phyloP scores from a whole-genome alignment of 345 rosid species.

The Conringia planisiliqua region DNA sequence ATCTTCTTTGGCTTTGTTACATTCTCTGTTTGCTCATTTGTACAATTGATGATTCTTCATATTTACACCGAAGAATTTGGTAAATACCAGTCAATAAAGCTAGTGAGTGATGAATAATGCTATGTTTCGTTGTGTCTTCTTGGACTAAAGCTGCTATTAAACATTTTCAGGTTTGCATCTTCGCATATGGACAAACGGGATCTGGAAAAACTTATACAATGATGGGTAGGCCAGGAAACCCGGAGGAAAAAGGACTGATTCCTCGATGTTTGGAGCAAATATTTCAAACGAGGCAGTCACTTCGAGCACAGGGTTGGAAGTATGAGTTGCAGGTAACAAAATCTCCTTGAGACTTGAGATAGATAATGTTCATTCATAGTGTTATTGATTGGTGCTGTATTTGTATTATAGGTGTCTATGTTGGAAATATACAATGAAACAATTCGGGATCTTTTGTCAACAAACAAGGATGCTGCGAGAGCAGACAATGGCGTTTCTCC shows the following conservation, averaged over 20 bases:
- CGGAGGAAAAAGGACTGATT: conserved; percentile 72
- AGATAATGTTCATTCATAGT: not conserved
- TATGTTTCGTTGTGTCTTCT: not conserved
- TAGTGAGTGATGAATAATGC: not conserved
- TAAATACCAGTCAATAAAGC: not conserved
- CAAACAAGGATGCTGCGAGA: conserved; percentile 51
- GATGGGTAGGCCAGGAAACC: conserved; percentile 91
- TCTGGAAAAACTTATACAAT: conserved; percentile 97
- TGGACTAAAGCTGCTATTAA: conserved; percentile 13
- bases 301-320: conserved; percentile 89
- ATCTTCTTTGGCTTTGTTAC: not conserved
- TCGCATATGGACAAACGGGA: conserved; percentile 98
- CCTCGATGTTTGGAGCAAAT: conserved; percentile 93
- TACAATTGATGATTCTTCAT: not conserved
- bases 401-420: conserved; percentile 72
- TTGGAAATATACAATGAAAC: conserved; percentile 96
- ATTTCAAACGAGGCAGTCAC: conserved; percentile 82
- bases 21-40: conserved; percentile 2
- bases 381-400: not conserved
- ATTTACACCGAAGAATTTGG: not conserved
- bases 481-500: conserved; percentile 52
- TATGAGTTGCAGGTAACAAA: conserved; percentile 84
- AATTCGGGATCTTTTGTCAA: conserved; percentile 75
- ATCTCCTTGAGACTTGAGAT: not conserved
- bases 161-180: conserved; percentile 76